A percentile compares a stretch with the other conserved stretches of the same genome.
Evolutionary conservation across 2,329 filamentous ascomycete species (phyloP).

Genomic region (Sporothrix euskadiensis): DNA sequence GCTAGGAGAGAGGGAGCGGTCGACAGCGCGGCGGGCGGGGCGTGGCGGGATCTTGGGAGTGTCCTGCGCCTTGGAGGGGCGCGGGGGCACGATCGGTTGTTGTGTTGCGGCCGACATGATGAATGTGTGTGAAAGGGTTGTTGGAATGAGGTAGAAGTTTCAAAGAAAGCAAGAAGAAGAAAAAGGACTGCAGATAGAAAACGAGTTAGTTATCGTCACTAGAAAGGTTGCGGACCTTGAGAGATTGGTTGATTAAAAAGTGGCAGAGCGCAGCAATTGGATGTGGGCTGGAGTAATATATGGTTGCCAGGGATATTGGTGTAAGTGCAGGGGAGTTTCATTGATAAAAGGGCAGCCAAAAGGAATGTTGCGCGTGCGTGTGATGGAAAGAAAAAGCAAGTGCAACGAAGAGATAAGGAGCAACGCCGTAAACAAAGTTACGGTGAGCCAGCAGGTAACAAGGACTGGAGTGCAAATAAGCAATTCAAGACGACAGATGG

Average conservation of each 20-base stretch:
- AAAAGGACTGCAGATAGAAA: background rate
- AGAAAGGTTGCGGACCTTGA: background rate
- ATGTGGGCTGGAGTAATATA: background rate
- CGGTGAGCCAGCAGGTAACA: background rate
- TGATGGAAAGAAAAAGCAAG: background rate
- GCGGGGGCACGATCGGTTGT: conserved; percentile 58
- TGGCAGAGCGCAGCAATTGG: background rate
- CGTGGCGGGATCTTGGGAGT: conserved; percentile 77
- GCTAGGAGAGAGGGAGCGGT: conserved; percentile 75
- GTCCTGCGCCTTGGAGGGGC: conserved; percentile 55
- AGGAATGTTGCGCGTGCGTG: background rate
- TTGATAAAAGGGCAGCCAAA: background rate
- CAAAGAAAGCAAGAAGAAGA: background rate
- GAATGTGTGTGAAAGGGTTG: conserved; percentile 22
- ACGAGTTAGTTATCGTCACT: background rate
- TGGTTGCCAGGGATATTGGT: background rate
- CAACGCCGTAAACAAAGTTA: conserved; percentile 12
- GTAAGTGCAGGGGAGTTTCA: background rate
- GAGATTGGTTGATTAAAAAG: too few relatives aligned
- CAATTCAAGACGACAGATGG: background rate
- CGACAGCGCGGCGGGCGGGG: conserved; percentile 65
- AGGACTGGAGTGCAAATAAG: background rate
- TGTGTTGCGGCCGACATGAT: conserved; percentile 54
- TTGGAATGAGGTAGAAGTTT: background rate
- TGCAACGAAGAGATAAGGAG: conserved; percentile 2